Base-by-base conservation (phyloP, 1,284 basidiomycete species). In the Boletus semigastroideus region DNA sequence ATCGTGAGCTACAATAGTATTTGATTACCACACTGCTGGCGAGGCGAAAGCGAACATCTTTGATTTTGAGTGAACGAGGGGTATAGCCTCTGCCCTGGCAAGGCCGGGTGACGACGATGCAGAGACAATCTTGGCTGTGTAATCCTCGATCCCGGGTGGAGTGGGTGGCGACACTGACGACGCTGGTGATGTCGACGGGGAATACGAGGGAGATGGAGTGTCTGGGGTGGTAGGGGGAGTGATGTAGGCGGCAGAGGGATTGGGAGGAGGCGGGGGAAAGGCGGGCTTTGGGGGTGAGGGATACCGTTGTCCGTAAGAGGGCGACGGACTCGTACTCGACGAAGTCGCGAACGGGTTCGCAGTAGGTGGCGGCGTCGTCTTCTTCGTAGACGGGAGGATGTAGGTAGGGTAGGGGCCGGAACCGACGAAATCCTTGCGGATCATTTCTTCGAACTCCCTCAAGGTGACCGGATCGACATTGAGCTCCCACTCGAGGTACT, bases 401-500 rank as follows among this genome's bases (percentile, higher is more conserved):
- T 86, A 83, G 17, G 72, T 70, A 61, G 87, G 83, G 52, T 84
- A 86, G 0, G 80, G 76, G 0, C 78, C 76, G 1, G 68, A 57
- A 17, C 76, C 74, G 17, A 72, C 71, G 61, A 87, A 22, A 22
- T 22, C 22, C 22, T 22, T 22, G 22, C 5, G 22, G 5, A 22
- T 22, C 22, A 22, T 22, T 22, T 22, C 22, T 22, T 22, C 5
- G 22, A 22, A 22, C 22, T 22, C 22, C 22, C 22, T 22, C 22
- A 22, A 5, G 22, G 87, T 86, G 1, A 74, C 68, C 0, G 84
- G 82, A 48, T 87, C 84, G 47, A 92, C 86, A 48, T 87, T 89
- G 11, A 95, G 78, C 67, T 93, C 87, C 92, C 93, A 96, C 65
- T 94, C 92, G 30, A 96, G 75, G 66, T 95, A 95, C 27, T 82